These are phyloP conservation scores for Entomortierella parvispora DNA, from an alignment of 192 early-diverging fungal genomes.

Conservation along the genomic window DNA sequence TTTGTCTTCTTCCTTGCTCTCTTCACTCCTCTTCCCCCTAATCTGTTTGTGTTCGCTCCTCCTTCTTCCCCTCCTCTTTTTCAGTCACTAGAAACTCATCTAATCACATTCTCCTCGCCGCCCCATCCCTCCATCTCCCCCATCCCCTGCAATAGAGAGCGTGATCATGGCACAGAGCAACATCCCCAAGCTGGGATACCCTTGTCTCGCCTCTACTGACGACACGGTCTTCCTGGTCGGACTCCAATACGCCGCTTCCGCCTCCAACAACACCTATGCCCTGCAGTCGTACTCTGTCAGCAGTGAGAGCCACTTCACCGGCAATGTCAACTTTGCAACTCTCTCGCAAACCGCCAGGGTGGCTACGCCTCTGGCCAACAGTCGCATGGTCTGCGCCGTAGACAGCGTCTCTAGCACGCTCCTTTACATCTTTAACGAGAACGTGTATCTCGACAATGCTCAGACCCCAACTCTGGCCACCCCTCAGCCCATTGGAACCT, in stretches of 20 bases:
- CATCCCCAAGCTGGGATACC: constrained; percentile 39
- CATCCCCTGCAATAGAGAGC: too few relatives aligned
- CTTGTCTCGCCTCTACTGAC: constrained; percentile 27
- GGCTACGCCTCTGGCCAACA: constrained; percentile 6
- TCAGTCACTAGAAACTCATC: not conserved
- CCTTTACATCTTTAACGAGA: constrained; percentile 42
- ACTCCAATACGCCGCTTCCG: constrained; percentile 10
- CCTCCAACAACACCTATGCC: constrained; percentile 12
- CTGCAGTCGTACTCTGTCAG: constrained; percentile 35
- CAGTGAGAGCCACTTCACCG: constrained; percentile 1
- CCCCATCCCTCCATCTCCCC: not conserved
- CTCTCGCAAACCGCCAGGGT: not conserved
- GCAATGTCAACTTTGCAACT: not conserved
- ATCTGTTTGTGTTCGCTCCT: not conserved
- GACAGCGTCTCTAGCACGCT: constrained; percentile 30
- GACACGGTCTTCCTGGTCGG: constrained; percentile 22
- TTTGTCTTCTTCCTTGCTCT: not conserved
- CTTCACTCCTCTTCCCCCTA: not conserved
- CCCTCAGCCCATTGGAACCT: constrained; percentile 8
- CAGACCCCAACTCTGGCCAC: constrained; percentile 12
- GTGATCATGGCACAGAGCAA: not conserved
- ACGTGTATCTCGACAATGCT: constrained; percentile 26
- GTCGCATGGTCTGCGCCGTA: constrained; percentile 33
- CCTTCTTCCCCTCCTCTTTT: not conserved
- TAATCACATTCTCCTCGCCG: not conserved